Base-by-base conservation (phyloP, 371 early-diverging fungal genomes). In the Gilbertella persicaria region DNA sequence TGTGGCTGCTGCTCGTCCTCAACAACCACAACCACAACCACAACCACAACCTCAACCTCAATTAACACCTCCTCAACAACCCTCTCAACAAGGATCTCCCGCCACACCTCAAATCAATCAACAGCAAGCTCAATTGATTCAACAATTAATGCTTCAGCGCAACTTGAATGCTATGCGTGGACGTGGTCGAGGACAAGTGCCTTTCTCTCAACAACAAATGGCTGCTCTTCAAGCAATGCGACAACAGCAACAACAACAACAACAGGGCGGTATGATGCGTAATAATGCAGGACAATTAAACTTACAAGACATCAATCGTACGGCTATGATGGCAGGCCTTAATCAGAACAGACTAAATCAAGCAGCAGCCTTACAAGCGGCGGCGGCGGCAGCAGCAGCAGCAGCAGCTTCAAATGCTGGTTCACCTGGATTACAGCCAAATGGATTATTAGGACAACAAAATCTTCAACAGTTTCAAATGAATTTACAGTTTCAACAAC, bases 401-500 rank as follows among this genome's bases (percentile, higher is more conserved):
- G 45, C 44, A 38, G 48, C 45, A 17, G 17, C 63, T 20, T 29
- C 51, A 7, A 53, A 50, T 40, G 37, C 52, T n/a, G 45, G 46
- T 17, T 7, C 59, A 43, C 19, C 59, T 29, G 33, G 42, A 33
- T 29, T 51, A 36, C 63, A 49, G 25, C 60, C 20, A 35, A 49
- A 28, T 6, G 39, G 19, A 10, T 30, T 50, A 29, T 26, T 40
- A 38, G 24, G 44, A n/a, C 62, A 61, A 26, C 62, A 67, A 35
- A 44, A 44, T 13, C 50, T 69, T 10, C 72, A 71, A 24, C 75
- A 71, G 48, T 66, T 67, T 38, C 67, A 74, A 50, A 57, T 66
- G 60, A 66, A 50, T 24, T 44, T 65, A 10, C 62, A 62, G 28
- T 60, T 48, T 48, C 70, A 69, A 37, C 62, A 66, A 39, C 69